Percentiles rank a stretch among this genome's conserved stretches.
phyloP scores from a whole-genome alignment of 371 early-diverging fungal genomes.

The Syncephalastrum monosporum region DNA sequence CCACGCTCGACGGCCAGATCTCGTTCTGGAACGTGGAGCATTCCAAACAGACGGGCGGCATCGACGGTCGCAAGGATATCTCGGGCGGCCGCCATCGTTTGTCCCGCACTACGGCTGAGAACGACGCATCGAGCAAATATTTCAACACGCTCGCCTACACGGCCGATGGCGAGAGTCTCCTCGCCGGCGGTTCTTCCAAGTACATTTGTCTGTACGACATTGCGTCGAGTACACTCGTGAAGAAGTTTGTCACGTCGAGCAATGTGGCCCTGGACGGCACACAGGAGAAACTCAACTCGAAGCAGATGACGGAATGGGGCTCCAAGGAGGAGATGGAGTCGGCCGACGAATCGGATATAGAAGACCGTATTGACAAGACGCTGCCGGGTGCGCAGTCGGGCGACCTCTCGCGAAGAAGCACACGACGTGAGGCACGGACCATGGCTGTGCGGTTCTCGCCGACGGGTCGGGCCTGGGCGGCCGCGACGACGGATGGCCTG shows the following conservation, averaged over 20 bases:
- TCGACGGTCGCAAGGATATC: slow-evolving; percentile 94
- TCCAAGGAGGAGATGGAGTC: slow-evolving; percentile 74
- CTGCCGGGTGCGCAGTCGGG: slow-evolving; percentile 89
- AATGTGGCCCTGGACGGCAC: slow-evolving; percentile 94
- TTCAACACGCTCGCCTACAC: slow-evolving; percentile 94
- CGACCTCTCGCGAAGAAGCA: slow-evolving; percentile 78
- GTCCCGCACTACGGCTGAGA: slow-evolving; percentile 76
- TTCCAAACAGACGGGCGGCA: slow-evolving; percentile 65
- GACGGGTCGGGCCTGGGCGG: slow-evolving; percentile 93
- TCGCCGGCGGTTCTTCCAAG: slow-evolving; percentile 94
- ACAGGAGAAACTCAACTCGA: slow-evolving; percentile 83
- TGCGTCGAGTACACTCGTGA: slow-evolving; percentile 70
- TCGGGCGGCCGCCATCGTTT: slow-evolving; percentile 79
- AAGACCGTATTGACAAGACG: slow-evolving; percentile 77
- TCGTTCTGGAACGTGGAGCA: slow-evolving; percentile 86
- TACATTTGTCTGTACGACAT: slow-evolving; percentile 96
- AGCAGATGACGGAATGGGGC: slow-evolving; percentile 94
- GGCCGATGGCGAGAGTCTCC: slow-evolving; percentile 86
- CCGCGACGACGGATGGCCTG: slow-evolving; percentile 95
- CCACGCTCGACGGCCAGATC: slow-evolving; percentile 92
- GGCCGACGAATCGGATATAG: slow-evolving; percentile 74
- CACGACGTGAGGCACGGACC: slow-evolving; percentile 79
- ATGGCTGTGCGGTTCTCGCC: slow-evolving; percentile 89
- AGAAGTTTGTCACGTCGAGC: slow-evolving; percentile 87
- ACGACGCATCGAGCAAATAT: slow-evolving; percentile 80